phyloP scores from a whole-genome alignment of 148 eudicot species.

The Gaultheria prostrata region DNA sequence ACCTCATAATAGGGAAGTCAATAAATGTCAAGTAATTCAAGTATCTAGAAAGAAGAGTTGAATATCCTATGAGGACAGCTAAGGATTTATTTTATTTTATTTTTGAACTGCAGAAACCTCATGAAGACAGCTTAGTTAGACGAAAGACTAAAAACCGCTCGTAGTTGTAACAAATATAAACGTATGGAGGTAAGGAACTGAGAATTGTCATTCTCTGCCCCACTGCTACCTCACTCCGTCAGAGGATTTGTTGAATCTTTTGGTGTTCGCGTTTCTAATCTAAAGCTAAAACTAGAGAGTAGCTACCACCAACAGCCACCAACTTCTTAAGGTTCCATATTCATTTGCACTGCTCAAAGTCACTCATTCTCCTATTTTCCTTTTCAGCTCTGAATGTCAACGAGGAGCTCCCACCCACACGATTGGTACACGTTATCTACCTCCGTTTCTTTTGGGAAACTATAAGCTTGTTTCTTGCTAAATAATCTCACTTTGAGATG shows the following conservation, averaged over 20 bases:
- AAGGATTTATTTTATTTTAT: too few relatives aligned
- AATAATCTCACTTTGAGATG: not conserved
- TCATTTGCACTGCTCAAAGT: not conserved
- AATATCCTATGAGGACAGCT: not conserved
- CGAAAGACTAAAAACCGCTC: too few relatives aligned
- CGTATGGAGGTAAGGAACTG: not conserved
- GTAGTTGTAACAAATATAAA: not conserved
- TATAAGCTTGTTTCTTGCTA: not conserved
- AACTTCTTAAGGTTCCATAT: too few relatives aligned
- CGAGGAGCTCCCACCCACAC: not conserved
- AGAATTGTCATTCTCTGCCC: not conserved
- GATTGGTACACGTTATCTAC: not conserved
- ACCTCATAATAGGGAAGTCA: not conserved
- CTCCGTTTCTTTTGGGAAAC: too few relatives aligned
- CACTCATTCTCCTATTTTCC: not conserved
- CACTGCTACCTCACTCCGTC: not conserved
- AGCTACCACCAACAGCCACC: not conserved
- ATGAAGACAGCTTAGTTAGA: too few relatives aligned
- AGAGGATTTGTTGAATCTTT: not conserved
- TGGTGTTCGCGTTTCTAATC: not conserved
- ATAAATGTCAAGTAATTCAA: not conserved
- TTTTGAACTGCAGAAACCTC: too few relatives aligned
- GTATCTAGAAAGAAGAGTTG: not conserved
- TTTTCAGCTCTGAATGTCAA: not conserved
- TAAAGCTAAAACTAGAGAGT: not conserved